Percentiles rank a stretch among this genome's conserved stretches.
These are phyloP conservation scores for Epichloe gansuensis DNA, from an alignment of 2,329 filamentous ascomycete species.

Conservation along the genomic window DNA sequence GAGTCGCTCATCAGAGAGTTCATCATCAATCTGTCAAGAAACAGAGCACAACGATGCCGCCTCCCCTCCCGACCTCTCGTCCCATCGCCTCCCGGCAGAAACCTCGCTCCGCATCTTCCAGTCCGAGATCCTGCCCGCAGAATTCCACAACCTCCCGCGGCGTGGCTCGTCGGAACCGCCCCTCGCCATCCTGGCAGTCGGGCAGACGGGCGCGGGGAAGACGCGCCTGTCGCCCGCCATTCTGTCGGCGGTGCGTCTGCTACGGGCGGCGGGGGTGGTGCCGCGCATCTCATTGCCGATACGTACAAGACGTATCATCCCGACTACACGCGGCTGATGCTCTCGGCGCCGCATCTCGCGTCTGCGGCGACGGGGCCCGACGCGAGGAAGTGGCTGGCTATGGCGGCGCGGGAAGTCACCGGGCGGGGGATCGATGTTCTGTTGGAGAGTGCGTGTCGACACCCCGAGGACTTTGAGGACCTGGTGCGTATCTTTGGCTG, in stretches of 20 bases:
- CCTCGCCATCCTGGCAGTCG: slow-evolving; percentile 31
- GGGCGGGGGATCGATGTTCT: slow-evolving; percentile 23
- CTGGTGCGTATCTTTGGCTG: slow-evolving; percentile 23
- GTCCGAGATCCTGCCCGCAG: slow-evolving; percentile 19
- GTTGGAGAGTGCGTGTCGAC: slow-evolving; percentile 33
- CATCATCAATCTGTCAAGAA: too few relatives aligned
- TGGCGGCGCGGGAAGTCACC: slow-evolving; percentile 24
- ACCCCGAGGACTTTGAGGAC: slow-evolving; percentile 27
- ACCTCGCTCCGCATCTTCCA: slow-evolving; percentile 21
- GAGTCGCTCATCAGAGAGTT: too few relatives aligned
- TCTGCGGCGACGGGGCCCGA: slow-evolving; percentile 27
- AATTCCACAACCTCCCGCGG: slow-evolving; percentile 16
- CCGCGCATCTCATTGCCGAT: slow-evolving; percentile 35
- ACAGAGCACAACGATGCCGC: slow-evolving; percentile 2
- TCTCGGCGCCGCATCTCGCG: slow-evolving; percentile 21
- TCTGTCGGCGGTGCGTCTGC: slow-evolving; percentile 18
- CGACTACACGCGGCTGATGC: slow-evolving; percentile 21
- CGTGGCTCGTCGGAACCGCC: slow-evolving; percentile 12
- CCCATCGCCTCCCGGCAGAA: slow-evolving; percentile 19
- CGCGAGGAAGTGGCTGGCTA: slow-evolving; percentile 32
- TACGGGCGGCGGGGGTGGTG: neutral
- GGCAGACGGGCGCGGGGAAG: slow-evolving; percentile 38
- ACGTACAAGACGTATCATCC: slow-evolving; percentile 38
- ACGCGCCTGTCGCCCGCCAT: slow-evolving; percentile 30
- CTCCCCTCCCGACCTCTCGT: slow-evolving; percentile 18